Evolutionary conservation across 225 moss, liverwort and hornwort species (phyloP), one percentile per base, ranked within the genome.

Genomic region (Straminergon stramineum): DNA sequence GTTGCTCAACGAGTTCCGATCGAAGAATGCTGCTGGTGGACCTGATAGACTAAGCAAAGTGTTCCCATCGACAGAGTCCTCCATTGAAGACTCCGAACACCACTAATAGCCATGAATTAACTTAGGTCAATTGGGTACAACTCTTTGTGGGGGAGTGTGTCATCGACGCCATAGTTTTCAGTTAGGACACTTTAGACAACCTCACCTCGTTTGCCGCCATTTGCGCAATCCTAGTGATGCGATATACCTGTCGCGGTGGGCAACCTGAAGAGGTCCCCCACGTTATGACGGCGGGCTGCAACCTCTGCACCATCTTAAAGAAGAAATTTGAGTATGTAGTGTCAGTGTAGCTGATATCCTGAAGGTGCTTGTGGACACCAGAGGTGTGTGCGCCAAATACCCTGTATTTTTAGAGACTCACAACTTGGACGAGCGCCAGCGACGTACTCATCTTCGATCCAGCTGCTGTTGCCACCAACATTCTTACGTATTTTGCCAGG

Each of bases 1-100:
- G 65, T 84, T 99, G 52, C 92, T 96, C 76, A 92, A 92, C 30
- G 97, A 96, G 81, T 99, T 97, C 82, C 94, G 94, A 87, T 86
- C 90, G 56, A 96, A 93, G 90, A 90, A 88, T 66, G 91, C 89
- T 27, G 91, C 83, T 11, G 90, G 94, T 87, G 96, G 95, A 26
- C 88, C 91, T 68, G 96, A 96, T 74, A 94, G 94, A 56, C 91
- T 91, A 11, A 94, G 92, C 78, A 97, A 97, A 88, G 93, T 95
- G 52, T 92, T 94, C 41, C 92, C 92, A 35, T 32, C 89, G 32
- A 90, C 90, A 45, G 96, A 97, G 76, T 90, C 95, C 55, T 91
- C 92, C 45, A 86, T 93, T 66, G 92, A 93, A 65, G 98, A 99
- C 76, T 95, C 56, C 93, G 94, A 90, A 91, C 90, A 82, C 95